These are phyloP conservation scores for Solanum hybrid DNA, from an alignment of 305 asterid species.

Conservation along the genomic window DNA sequence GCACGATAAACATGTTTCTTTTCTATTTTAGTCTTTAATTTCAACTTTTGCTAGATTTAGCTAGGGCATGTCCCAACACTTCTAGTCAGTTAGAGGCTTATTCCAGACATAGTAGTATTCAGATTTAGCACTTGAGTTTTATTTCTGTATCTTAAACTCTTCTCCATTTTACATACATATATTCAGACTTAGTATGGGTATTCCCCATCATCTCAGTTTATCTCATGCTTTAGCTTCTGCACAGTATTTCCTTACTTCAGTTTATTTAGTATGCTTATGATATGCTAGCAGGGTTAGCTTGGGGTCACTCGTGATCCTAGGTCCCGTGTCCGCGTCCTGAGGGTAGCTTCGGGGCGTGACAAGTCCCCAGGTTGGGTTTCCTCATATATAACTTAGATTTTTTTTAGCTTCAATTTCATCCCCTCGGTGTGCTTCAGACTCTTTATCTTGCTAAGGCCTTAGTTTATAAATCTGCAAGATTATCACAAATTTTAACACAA, in stretches of 20 bases:
- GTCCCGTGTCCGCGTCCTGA: neutral
- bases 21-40: too few relatives aligned
- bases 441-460: neutral
- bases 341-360: neutral
- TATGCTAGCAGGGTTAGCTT: neutral
- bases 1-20: too few relatives aligned
- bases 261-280: neutral
- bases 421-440: neutral
- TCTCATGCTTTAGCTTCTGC: neutral
- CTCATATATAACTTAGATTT: neutral
- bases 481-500: too few relatives aligned
- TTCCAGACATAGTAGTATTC: too few relatives aligned
- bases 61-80: too few relatives aligned
- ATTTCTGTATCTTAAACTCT: too few relatives aligned
- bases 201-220: neutral
- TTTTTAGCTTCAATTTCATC: neutral
- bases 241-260: neutral
- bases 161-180: too few relatives aligned
- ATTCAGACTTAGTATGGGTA: neutral
- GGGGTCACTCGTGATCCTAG: neutral
- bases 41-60: too few relatives aligned
- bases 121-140: too few relatives aligned
- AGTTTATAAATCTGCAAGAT: too few relatives aligned
- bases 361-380: neutral
- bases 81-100: too few relatives aligned